Percentiles rank a stretch among this genome's conserved stretches.
Conservation (phyloP, 306 rosid species). For the Rosa persica region DNA sequence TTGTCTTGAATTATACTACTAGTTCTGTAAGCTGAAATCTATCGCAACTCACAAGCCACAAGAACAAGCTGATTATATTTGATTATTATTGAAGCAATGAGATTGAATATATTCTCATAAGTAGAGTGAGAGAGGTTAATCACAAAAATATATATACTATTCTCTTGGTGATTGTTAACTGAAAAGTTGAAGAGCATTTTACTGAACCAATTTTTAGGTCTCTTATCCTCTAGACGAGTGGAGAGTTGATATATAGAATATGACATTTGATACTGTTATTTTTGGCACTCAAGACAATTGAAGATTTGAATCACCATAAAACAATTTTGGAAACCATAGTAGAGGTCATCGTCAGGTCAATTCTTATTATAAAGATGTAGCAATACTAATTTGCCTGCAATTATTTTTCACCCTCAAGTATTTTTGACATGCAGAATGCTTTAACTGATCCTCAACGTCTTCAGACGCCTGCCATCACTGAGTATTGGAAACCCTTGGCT, state of each 20-base stretch:
- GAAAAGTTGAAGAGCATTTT: background rate
- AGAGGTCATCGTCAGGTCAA: background rate
- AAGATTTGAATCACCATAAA: background rate
- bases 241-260: background rate
- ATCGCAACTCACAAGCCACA: background rate
- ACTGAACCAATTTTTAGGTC: background rate
- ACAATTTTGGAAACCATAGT: background rate
- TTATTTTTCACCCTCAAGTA: background rate
- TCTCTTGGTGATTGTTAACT: background rate
- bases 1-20: background rate
- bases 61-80: constrained; percentile 1
- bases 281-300: background rate
- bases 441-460: constrained; percentile 92
- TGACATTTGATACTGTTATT: background rate
- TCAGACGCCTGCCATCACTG: constrained; percentile 82
- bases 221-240: background rate
- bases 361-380: background rate
- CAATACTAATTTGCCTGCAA: background rate
- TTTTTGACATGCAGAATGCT: constrained; percentile 63
- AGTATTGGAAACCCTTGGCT: constrained; percentile 93
- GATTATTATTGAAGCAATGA: background rate
- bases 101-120: background rate
- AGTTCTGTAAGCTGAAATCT: background rate
- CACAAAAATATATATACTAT: background rate
- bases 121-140: background rate